Evolutionary conservation across 805 yeast species (phyloP).

Genomic region (Maudiozyma serrabonitensis): DNA sequence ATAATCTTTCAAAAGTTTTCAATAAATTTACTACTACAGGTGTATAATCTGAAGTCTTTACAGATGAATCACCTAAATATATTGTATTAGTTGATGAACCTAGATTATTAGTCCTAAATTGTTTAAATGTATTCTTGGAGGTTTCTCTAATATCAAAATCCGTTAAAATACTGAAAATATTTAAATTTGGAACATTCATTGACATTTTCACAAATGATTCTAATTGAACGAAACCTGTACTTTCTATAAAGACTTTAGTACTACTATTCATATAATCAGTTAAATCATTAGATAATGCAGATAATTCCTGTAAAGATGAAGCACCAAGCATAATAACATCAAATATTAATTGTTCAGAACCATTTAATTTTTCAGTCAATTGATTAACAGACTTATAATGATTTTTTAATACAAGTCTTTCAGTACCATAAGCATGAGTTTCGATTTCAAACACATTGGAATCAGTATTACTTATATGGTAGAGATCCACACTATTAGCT

Average conservation of each 20-base stretch:
- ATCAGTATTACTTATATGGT: slow-evolving; percentile 23
- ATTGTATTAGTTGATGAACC: slow-evolving; percentile 34
- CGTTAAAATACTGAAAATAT: slow-evolving; percentile 48
- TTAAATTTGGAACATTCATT: slow-evolving; percentile 29
- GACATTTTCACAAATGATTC: slow-evolving; percentile 56
- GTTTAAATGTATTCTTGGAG: slow-evolving; percentile 27
- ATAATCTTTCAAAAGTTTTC: slow-evolving; percentile 25
- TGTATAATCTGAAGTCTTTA: slow-evolving; percentile 11
- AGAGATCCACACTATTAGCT: slow-evolving; percentile 29
- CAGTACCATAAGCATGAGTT: slow-evolving; percentile 22
- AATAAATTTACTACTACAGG: slow-evolving; percentile 14
- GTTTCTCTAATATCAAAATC: slow-evolving; percentile 46
- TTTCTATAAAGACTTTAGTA: slow-evolving; percentile 53
- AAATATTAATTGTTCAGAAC: slow-evolving; percentile 14
- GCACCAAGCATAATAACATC: slow-evolving; percentile 42
- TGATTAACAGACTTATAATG: slow-evolving; percentile 20
- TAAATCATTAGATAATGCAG: slow-evolving; percentile 32
- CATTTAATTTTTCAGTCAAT: slow-evolving; percentile 6
- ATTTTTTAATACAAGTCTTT: slow-evolving; percentile 16
- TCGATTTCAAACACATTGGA: slow-evolving; percentile 17
- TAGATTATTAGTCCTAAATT: slow-evolving; percentile 21
- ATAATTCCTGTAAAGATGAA: slow-evolving; percentile 42
- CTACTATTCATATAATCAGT: slow-evolving; percentile 25
- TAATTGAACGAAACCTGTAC: slow-evolving; percentile 60
- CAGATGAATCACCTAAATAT: slow-evolving; percentile 31